phyloP scores from a whole-genome alignment of 805 yeast species.

The Saturnispora gosingensis region DNA sequence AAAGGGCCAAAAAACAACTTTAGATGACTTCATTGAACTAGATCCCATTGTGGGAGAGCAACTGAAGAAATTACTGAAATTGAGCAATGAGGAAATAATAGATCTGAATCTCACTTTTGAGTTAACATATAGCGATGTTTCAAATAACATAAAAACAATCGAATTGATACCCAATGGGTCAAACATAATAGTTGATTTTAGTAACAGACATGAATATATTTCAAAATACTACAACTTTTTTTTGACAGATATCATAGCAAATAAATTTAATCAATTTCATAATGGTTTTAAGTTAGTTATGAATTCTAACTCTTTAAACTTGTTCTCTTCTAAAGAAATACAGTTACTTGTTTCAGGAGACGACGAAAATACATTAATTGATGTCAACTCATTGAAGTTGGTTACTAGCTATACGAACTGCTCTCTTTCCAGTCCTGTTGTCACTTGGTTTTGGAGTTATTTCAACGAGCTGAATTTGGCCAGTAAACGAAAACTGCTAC shows the following conservation, averaged over 20 bases:
- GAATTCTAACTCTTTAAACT: constrained; percentile 69
- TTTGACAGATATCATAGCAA: constrained; percentile 43
- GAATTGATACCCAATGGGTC: constrained; percentile 57
- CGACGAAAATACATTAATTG: constrained; percentile 43
- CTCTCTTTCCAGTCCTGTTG: constrained; percentile 29
- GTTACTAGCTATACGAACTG: constrained; percentile 73
- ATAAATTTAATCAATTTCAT: constrained; percentile 49
- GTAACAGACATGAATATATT: constrained; percentile 53
- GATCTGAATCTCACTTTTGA: constrained; percentile 52
- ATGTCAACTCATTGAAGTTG: constrained; percentile 54
- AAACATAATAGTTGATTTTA: constrained; percentile 41
- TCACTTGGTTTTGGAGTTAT: constrained; percentile 86
- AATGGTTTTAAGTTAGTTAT: constrained; percentile 69
- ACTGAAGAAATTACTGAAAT: constrained; percentile 37
- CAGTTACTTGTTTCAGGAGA: constrained; percentile 73
- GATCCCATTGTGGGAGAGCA: constrained; percentile 59
- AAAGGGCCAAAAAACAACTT: constrained; percentile 41
- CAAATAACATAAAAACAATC: constrained; percentile 34
- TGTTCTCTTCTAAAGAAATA: constrained; percentile 76
- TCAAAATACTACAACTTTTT: constrained; percentile 53
- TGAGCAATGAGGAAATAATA: constrained; percentile 30
- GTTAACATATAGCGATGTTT: constrained; percentile 43
- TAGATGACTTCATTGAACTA: constrained; percentile 59
- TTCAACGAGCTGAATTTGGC: constrained; percentile 36
- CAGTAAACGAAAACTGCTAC: constrained; percentile 54